A percentile compares a stretch with the other conserved stretches of the same genome.
phyloP scores from a whole-genome alignment of 441 rosid genomes.

The Pelargonium citronellum region DNA sequence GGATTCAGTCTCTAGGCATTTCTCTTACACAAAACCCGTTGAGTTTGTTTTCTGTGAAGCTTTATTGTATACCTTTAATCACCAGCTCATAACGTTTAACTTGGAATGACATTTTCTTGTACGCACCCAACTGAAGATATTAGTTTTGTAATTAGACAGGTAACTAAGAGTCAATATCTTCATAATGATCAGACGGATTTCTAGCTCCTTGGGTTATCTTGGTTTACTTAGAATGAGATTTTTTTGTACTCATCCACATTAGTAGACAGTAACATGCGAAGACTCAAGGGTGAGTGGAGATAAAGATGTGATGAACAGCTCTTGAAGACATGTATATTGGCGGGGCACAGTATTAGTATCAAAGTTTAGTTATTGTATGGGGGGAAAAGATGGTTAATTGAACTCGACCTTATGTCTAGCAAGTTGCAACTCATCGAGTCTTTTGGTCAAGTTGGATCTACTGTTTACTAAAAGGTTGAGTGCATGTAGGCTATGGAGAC shows the following conservation, averaged over 20 bases:
- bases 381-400: no score
- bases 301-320: no score
- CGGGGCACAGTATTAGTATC: no score
- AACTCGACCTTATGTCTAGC: not conserved
- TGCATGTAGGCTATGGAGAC: slow-evolving; percentile 56
- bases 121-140: not conserved
- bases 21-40: not conserved
- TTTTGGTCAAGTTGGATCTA: not conserved
- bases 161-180: not conserved
- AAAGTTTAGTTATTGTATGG: not conserved
- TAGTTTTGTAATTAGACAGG: not conserved
- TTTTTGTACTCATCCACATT: not conserved
- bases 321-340: no score
- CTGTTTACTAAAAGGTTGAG: not conserved
- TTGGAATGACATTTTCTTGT: not conserved
- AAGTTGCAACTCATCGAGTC: not conserved
- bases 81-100: not conserved
- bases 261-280: no score
- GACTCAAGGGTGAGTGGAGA: no score
- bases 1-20: not conserved
- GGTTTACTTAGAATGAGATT: no score
- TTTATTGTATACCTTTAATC: not conserved
- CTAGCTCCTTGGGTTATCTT: no score
- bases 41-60: not conserved
- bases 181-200: not conserved